phyloP scores from a whole-genome alignment of 257 asterid genomes.

The Salvia hispanica region DNA sequence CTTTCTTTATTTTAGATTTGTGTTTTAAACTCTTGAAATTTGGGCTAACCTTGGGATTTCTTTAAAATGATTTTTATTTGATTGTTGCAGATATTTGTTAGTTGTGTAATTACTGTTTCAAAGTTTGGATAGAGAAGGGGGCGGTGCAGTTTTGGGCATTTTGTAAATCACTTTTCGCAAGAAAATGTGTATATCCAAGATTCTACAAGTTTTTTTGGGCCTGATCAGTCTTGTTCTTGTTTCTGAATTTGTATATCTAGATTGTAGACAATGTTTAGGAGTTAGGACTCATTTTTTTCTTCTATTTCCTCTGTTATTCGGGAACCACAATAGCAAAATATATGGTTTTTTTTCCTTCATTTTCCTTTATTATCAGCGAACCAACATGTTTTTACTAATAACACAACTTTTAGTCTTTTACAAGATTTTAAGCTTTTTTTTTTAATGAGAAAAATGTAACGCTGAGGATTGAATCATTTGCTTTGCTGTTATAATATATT shows the following conservation, averaged over 20 bases:
- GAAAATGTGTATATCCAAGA: conserved; percentile 4
- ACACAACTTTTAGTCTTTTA: too few species aligned
- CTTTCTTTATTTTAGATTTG: neutral
- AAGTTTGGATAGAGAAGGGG: neutral
- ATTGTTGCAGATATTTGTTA: conserved; percentile 9
- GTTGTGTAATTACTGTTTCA: neutral
- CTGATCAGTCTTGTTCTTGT: neutral
- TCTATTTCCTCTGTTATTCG: neutral
- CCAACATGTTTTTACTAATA: too few species aligned
- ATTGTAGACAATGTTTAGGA: neutral
- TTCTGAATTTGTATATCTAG: neutral
- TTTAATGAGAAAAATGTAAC: too few species aligned
- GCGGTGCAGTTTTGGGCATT: neutral
- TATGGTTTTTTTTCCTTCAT: too few species aligned
- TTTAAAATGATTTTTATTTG: neutral
- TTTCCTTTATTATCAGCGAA: too few species aligned
- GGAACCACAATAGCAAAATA: neutral
- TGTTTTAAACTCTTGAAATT: neutral
- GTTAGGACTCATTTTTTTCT: neutral
- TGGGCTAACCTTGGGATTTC: conserved; percentile 4
- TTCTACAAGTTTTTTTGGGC: neutral
- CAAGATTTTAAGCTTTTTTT: too few species aligned
- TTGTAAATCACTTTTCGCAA: neutral
- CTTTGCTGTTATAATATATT: too few species aligned
- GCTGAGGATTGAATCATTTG: too few species aligned